Conservation (phyloP, 148 eudicot species). For the Arctostaphylos glauca region DNA sequence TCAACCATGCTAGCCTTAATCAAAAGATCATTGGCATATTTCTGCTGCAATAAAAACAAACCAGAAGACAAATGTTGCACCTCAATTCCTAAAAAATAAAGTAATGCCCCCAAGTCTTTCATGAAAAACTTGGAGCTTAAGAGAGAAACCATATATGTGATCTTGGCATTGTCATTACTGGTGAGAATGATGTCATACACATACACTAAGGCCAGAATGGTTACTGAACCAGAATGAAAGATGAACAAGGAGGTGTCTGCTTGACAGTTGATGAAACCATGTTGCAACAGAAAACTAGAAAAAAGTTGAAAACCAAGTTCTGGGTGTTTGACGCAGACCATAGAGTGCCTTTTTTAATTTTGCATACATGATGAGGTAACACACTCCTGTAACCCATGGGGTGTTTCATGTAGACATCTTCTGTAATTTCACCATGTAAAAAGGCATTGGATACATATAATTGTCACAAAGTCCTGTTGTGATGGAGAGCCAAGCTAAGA, state of each 20-base stretch:
- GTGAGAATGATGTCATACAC: background rate
- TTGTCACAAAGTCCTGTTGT: background rate
- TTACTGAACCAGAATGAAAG: background rate
- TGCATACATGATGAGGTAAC: background rate
- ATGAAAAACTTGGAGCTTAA: background rate
- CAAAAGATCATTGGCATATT: too few species aligned
- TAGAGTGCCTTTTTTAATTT: background rate
- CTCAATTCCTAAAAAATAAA: background rate
- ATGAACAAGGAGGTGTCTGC: background rate
- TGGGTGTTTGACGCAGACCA: background rate
- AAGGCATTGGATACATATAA: background rate
- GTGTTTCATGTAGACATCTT: background rate
- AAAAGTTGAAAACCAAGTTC: background rate
- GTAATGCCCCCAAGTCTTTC: background rate
- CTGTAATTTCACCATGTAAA: background rate
- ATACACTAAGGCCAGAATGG: background rate
- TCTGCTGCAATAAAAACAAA: too few species aligned
- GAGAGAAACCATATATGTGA: too few species aligned
- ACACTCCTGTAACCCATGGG: background rate
- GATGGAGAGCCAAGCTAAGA: background rate
- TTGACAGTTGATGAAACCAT: background rate
- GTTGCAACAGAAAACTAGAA: background rate
- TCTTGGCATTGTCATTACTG: too few species aligned
- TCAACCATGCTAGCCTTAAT: too few species aligned
- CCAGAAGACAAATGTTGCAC: too few species aligned